A percentile compares a stretch with the other conserved stretches of the same genome.
phyloP scores from a whole-genome alignment of 192 early-diverging fungal species.

The Lunasporangiospora selenospora region DNA sequence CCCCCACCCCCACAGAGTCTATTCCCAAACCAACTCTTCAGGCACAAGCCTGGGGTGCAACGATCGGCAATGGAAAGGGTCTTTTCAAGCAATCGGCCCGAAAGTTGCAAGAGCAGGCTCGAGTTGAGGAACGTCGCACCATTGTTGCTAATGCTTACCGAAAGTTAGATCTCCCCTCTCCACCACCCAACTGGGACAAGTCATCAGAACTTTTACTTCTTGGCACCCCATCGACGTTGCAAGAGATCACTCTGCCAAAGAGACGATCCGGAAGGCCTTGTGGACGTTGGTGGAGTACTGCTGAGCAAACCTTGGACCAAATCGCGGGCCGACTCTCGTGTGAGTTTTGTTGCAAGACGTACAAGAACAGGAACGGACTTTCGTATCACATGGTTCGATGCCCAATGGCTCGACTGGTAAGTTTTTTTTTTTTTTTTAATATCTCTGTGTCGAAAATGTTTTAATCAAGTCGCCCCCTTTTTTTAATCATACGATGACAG shows the following conservation, averaged over 20 bases:
- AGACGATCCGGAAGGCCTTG: neutral
- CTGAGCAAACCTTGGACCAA: slow-evolving; percentile 17
- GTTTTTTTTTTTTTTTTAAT: no score
- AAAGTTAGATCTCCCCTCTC: slow-evolving; percentile 10
- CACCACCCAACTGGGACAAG: slow-evolving; percentile 27
- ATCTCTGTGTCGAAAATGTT: no score
- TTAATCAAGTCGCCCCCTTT: no score
- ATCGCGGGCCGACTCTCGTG: slow-evolving; percentile 49
- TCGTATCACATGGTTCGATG: slow-evolving; percentile 63
- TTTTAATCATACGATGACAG: slow-evolving; percentile 47
- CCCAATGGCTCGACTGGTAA: slow-evolving; percentile 57
- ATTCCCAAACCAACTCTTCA: neutral
- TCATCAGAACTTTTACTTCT: no score
- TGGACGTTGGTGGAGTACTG: slow-evolving; percentile 5
- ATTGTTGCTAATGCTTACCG: slow-evolving; percentile 23
- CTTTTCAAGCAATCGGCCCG: slow-evolving; percentile 17
- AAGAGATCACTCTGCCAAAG: neutral
- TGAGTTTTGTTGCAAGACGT: slow-evolving; percentile 67
- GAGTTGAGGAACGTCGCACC: slow-evolving; percentile 11
- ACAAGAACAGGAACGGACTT: slow-evolving; percentile 66
- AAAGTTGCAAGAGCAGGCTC: slow-evolving; percentile 8
- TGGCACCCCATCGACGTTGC: no score
- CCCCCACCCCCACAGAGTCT: neutral
- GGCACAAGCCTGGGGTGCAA: slow-evolving; percentile 15
- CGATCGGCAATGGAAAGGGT: slow-evolving; percentile 37